Evolutionary conservation across 805 yeast genomes (phyloP).

Genomic region (Hanseniaspora lachancei): DNA sequence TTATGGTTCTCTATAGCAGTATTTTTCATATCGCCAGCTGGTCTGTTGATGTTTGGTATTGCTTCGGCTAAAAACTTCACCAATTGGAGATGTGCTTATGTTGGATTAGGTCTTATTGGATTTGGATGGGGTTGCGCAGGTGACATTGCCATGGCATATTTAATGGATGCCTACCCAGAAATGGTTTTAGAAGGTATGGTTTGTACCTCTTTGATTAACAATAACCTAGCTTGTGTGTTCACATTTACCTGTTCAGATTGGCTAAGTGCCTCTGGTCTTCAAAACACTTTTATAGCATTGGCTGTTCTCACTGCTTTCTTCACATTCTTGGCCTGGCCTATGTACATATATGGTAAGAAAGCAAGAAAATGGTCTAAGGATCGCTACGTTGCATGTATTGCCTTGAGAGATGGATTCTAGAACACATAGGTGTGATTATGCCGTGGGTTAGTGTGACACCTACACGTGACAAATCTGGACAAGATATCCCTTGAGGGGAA

Average conservation of each 20-base stretch:
- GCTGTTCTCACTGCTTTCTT: conserved; percentile 49
- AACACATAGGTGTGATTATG: background rate
- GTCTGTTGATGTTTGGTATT: conserved; percentile 51
- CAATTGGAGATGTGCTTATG: conserved; percentile 39
- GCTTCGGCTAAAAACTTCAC: conserved; percentile 46
- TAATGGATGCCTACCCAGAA: conserved; percentile 58
- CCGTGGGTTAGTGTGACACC: background rate
- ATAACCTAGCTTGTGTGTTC: conserved; percentile 50
- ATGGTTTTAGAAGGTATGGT: conserved; percentile 61
- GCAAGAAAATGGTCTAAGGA: conserved; percentile 47
- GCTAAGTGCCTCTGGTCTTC: conserved; percentile 44
- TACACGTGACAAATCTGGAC: background rate
- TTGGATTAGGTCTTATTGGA: conserved; percentile 53
- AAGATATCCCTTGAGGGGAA: no score
- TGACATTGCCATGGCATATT: conserved; percentile 53
- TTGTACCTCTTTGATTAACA: conserved; percentile 52
- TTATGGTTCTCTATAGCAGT: conserved; percentile 45
- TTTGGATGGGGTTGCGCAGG: conserved; percentile 61
- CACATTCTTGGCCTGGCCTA: conserved; percentile 44
- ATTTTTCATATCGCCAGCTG: conserved; percentile 46
- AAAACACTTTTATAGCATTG: conserved; percentile 46
- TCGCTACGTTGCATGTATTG: conserved; percentile 42
- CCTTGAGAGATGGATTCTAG: conserved; percentile 35
- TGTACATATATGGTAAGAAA: conserved; percentile 45
- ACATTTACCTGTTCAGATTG: conserved; percentile 53